phyloP scores from a whole-genome alignment of 2,329 filamentous ascomycete species.

The Helicocarpus griseus region DNA sequence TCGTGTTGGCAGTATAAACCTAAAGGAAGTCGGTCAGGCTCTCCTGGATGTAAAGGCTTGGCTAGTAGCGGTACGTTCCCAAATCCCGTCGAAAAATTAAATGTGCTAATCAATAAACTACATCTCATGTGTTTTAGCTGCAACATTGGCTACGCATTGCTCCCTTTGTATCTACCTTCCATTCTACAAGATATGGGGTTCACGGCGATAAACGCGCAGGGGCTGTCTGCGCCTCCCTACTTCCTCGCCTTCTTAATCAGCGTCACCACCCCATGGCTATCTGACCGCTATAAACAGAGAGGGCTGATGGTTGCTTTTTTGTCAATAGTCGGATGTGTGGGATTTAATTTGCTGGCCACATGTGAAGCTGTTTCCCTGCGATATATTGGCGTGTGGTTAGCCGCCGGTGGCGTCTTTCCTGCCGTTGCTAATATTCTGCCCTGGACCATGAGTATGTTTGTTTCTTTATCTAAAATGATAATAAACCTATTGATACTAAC shows the following conservation, averaged over 20 bases:
- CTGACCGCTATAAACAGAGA: conserved; percentile 57
- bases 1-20: conserved; percentile 33
- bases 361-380: conserved; percentile 40
- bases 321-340: conserved; percentile 48
- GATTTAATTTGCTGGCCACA: conserved; percentile 56
- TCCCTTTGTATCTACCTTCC: conserved; percentile 56
- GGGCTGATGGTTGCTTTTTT: conserved; percentile 50
- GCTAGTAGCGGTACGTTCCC: conserved; percentile 32
- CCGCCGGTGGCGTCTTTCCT: conserved; percentile 55
- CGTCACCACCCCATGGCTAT: conserved; percentile 51
- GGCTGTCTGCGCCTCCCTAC: conserved; percentile 62
- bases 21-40: conserved; percentile 38
- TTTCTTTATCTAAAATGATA: not conserved
- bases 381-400: conserved; percentile 46
- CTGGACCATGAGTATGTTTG: conserved; percentile 48
- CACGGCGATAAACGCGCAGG: conserved; percentile 56
- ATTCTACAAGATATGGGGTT: conserved; percentile 60
- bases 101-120: conserved; percentile 1
- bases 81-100: not conserved
- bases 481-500: not conserved
- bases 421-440: conserved; percentile 62
- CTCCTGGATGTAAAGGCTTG: conserved; percentile 40
- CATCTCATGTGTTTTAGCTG: conserved; percentile 49
- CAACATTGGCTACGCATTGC: conserved; percentile 56
- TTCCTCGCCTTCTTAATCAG: conserved; percentile 57